Evolutionary conservation across 768 basidiomycete species (phyloP).

Genomic region (Mycena rebaudengoi): DNA sequence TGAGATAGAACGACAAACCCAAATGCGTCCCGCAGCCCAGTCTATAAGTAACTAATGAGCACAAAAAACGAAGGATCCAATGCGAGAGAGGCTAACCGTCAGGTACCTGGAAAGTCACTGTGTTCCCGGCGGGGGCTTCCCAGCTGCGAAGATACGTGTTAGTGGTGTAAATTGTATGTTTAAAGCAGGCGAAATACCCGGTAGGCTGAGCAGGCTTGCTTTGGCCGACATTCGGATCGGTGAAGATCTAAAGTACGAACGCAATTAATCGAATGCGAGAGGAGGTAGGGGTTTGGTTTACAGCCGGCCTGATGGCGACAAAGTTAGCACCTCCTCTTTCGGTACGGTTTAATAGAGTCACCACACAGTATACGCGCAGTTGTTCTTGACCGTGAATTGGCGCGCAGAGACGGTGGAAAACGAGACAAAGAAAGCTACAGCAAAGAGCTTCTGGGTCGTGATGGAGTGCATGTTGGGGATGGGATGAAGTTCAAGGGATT

Average conservation of each 20-base stretch:
- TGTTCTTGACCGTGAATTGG: conserved; percentile 52
- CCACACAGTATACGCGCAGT: conserved; percentile 53
- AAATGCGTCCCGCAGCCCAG: conserved; percentile 2
- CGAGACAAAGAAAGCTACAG: conserved; percentile 7
- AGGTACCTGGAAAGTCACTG: neutral
- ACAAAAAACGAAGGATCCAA: neutral
- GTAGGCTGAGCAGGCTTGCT: conserved; percentile 41
- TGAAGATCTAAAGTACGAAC: conserved; percentile 48
- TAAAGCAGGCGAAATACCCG: neutral
- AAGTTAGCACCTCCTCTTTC: neutral
- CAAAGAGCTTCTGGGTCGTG: neutral
- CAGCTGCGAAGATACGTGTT: neutral
- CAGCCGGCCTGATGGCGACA: neutral
- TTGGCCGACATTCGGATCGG: conserved; percentile 43
- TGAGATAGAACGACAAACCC: neutral
- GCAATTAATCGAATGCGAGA: neutral
- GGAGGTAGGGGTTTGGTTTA: neutral
- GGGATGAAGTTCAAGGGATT: neutral
- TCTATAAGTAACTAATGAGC: neutral
- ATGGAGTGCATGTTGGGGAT: too few relatives aligned
- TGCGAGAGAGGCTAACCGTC: conserved; percentile 26
- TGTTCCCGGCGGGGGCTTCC: neutral
- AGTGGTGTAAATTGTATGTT: neutral
- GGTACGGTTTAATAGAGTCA: conserved; percentile 6
- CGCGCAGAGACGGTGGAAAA: conserved; percentile 19